A percentile compares a stretch with the other conserved stretches of the same genome.
phyloP scores from a whole-genome alignment of 2,329 filamentous ascomycete genomes.

The Claviceps sp. region DNA sequence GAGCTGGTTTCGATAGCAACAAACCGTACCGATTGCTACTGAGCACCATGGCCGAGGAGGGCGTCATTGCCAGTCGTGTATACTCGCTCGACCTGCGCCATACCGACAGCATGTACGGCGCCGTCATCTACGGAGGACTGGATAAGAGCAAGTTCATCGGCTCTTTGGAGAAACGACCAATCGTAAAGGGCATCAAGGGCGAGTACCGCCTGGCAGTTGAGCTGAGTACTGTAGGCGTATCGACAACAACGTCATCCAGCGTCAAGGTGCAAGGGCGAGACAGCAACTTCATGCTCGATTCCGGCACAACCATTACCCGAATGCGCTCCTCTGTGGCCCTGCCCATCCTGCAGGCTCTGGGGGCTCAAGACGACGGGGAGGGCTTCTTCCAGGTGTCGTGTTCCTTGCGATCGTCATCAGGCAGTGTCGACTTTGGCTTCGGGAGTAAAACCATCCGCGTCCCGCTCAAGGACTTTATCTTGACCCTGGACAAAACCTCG shows the following conservation, averaged over 20 bases:
- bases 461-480: slow-evolving; percentile 34
- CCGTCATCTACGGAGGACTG: slow-evolving; percentile 39
- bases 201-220: slow-evolving; percentile 24
- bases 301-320: slow-evolving; percentile 35
- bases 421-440: slow-evolving; percentile 36
- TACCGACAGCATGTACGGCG: slow-evolving; percentile 27
- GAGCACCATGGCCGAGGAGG: slow-evolving; percentile 32
- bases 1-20: slow-evolving; percentile 22
- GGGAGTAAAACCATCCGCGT: slow-evolving; percentile 27
- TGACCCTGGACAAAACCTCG: slow-evolving; percentile 23
- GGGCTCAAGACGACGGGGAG: slow-evolving; percentile 23
- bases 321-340: slow-evolving; percentile 30
- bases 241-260: slow-evolving; percentile 11
- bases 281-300: slow-evolving; percentile 35
- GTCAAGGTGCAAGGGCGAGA: slow-evolving; percentile 18
- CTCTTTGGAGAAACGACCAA: slow-evolving; percentile 27
- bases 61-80: slow-evolving; percentile 33
- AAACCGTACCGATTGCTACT: slow-evolving; percentile 40
- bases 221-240: slow-evolving; percentile 19
- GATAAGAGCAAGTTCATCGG: slow-evolving; percentile 40
- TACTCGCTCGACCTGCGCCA: slow-evolving; percentile 38
- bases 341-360: slow-evolving; percentile 29
- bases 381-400: slow-evolving; percentile 35
- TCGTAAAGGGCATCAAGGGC: slow-evolving; percentile 23
- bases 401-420: slow-evolving; percentile 19